Evolutionary conservation across 192 early-diverging fungal genomes (phyloP), one percentile per base, ranked within the genome.

Genomic region (Funneliformis mosseae): DNA sequence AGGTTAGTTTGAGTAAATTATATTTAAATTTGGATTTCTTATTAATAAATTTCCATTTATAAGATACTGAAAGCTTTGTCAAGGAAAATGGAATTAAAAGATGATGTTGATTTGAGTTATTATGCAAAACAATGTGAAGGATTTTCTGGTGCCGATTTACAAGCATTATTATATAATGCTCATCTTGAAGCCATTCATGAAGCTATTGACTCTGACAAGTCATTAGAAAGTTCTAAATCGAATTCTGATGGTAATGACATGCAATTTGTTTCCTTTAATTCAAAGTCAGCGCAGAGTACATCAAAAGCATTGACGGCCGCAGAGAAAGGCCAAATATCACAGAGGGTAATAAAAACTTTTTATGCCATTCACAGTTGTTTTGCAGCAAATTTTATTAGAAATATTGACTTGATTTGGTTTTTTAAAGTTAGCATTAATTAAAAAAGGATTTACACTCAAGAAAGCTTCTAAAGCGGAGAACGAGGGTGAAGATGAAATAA

Each of bases 61-160:
- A 73, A 92, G 89, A 98, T 99, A n/a, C 84, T 99, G 27, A 60
- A 82, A 25, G 91, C 92, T 23, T 89, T 97, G 3, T 89, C 95
- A 0, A 75, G 83, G 28, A 97, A 94, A 79, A 87, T 98, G 83
- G 83, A 83, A 14, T 83, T 97, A 23, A 88, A 81, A n/a, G 77
- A 80, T 2, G 79, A 84, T 41, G 84, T 97, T 10, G 90, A 96
- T 76, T 88, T 97, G 70, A 76, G 75, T 12, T 72, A 80, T 3
- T 85, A 92, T 72, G 94, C 96, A 8, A 81, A 84, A 59, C 81
- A 87, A 3, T 94, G 95, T 0, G 92, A 92, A 16, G 92, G 92
- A 12, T 93, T 93, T 74, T 90, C 96, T 0, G 97, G 98, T 18
- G 98, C 98, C 2, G 98, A 99, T 86, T 82, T 99, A 77, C 98